Evolutionary conservation across 805 yeast genomes (phyloP).

Genomic region (Candida chilensis): DNA sequence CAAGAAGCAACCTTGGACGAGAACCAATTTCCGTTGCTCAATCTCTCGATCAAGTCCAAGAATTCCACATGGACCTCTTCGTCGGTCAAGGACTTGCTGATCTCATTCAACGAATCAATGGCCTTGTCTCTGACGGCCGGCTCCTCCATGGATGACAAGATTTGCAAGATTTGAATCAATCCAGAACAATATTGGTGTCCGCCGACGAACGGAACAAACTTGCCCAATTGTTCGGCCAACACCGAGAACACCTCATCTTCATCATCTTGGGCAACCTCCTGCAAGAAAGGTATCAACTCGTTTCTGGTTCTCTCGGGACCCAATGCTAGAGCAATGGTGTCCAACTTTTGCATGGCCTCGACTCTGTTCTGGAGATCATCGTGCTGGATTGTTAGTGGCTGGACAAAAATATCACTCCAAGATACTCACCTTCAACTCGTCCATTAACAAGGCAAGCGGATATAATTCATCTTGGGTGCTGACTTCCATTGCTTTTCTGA

Average conservation of each 20-base stretch:
- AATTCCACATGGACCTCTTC: constrained; percentile 60
- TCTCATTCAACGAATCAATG: constrained; percentile 69
- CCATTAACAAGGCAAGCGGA: constrained; percentile 94
- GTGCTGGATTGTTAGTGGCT: constrained; percentile 31
- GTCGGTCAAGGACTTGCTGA: constrained; percentile 53
- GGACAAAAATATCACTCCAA: constrained; percentile 1
- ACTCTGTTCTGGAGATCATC: constrained; percentile 93
- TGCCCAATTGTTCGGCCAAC: constrained; percentile 83
- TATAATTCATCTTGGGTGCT: constrained; percentile 51
- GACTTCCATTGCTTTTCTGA: too few relatives aligned
- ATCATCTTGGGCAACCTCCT: constrained; percentile 88
- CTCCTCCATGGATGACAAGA: constrained; percentile 88
- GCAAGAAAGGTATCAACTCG: constrained; percentile 85
- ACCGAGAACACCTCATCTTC: constrained; percentile 97
- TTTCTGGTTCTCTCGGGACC: constrained; percentile 89
- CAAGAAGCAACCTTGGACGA: constrained; percentile 86
- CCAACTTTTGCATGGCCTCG: constrained; percentile 88
- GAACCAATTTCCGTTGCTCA: constrained; percentile 91
- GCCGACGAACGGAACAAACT: constrained; percentile 83
- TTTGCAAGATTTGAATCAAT: constrained; percentile 58
- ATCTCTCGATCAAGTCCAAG: constrained; percentile 66
- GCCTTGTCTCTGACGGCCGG: constrained; percentile 95
- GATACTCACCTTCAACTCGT: constrained; percentile 59
- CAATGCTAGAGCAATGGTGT: constrained; percentile 88
- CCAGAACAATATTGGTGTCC: constrained; percentile 53